Evolutionary conservation across 139 green algal species (phyloP), one percentile per base, ranked within the genome.

Genomic region (Tetradesmus obliquus): DNA sequence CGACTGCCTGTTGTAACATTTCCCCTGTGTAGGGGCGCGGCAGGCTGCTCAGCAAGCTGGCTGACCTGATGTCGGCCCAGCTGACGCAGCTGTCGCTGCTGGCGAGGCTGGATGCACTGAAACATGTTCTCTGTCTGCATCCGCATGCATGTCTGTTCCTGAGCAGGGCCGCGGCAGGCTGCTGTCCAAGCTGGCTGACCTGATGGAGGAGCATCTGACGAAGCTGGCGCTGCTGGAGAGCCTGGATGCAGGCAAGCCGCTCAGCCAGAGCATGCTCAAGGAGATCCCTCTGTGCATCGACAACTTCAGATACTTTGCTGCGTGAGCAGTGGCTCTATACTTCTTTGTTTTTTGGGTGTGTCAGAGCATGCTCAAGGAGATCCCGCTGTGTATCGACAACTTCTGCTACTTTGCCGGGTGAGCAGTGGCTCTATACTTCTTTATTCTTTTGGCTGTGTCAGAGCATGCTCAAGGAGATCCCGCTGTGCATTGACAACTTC

Each of bases 211-310:
- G 15, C 66, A 94, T 60, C 45, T 69, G 3, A 94, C 96, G 17
- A 91, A 97, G 91, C 81, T 97, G 84, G 92, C 92, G 8, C 74
- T 87, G 76, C 91, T 97, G 76, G 87, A 91, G 74, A 86, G 45
- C 87, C 69, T 85, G 62, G 95, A 97, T 91, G 96, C 95, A n/a
- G 96, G 95, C 84, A 97, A 97, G 92, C 92, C 92, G 10, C 57
- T 94, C 3, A 85, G 45, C 24, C 91, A 90, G 17, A 87, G 80
- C 55, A 87, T 83, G 6, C 76, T 58, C 13, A 88, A 82, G 66
- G 93, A 97, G 79, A 91, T 96, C 53, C 95, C 95, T 0, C 84
- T 94, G 1, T 88, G 90, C 32, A 91, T 95, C 24, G 92, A 95
- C 79, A 95, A 97, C 91, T 87, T 97, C 82, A 71, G 95, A 12